These are phyloP conservation scores for Penicillium waksmanii DNA, from an alignment of 495 filamentous ascomycete genomes.

Conservation along the genomic window DNA sequence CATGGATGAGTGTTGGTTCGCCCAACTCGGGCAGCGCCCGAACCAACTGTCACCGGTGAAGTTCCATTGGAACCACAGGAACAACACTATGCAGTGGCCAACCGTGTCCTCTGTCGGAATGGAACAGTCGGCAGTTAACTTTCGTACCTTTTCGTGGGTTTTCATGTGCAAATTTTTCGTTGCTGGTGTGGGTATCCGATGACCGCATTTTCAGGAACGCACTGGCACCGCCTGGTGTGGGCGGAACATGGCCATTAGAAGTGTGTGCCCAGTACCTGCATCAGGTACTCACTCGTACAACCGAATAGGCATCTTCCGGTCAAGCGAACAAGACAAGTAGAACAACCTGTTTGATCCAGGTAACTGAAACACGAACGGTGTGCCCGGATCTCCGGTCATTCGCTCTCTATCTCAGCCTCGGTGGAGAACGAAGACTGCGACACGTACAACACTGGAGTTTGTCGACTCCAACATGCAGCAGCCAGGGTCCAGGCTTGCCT, in stretches of 20 bases:
- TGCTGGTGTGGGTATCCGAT: slow-evolving; percentile 3
- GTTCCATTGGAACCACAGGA: slow-evolving; percentile 1
- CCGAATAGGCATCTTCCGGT: neutral
- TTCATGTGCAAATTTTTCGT: slow-evolving; percentile 1
- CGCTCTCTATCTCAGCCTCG: neutral
- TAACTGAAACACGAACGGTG: slow-evolving; percentile 9
- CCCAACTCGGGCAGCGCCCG: slow-evolving; percentile 1
- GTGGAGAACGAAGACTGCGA: slow-evolving; percentile 12
- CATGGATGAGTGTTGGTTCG: neutral
- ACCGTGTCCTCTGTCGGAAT: neutral
- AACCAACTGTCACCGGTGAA: neutral
- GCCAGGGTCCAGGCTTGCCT: neutral
- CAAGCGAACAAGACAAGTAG: neutral
- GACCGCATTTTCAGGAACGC: slow-evolving; percentile 3
- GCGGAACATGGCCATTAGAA: too few relatives aligned
- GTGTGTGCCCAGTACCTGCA: too few relatives aligned
- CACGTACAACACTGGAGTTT: slow-evolving; percentile 9
- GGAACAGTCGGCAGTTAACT: neutral
- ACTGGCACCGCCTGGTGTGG: neutral
- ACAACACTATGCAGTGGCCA: neutral
- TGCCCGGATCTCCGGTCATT: slow-evolving; percentile 13
- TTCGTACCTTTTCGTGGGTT: slow-evolving; percentile 3
- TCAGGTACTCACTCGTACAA: neutral
- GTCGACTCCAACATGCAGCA: neutral
- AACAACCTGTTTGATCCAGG: neutral